A percentile compares a stretch with the other conserved stretches of the same genome.
Conservation (phyloP, 106 monocot species). For the Dendrobium catenatum region DNA sequence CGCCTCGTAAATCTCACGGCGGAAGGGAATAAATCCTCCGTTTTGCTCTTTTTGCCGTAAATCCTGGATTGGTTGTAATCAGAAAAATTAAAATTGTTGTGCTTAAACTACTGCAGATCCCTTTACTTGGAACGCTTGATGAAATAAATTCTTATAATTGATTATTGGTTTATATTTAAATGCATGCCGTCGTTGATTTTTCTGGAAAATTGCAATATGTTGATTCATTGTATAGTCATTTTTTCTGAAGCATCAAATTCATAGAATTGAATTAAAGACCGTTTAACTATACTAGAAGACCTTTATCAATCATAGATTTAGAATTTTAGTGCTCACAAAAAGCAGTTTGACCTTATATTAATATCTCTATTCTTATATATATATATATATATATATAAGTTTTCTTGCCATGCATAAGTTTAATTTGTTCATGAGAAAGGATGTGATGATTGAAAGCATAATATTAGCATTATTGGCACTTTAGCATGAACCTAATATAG, state of each 20-base stretch:
- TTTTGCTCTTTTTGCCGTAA: too few species aligned
- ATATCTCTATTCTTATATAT: not conserved
- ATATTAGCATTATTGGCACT: too few species aligned
- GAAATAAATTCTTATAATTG: not conserved
- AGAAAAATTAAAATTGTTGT: not conserved
- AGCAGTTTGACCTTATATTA: not conserved
- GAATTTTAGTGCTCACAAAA: not conserved
- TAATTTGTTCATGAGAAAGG: too few species aligned
- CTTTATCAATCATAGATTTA: not conserved
- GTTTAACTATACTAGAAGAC: not conserved
- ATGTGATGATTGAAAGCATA: too few species aligned
- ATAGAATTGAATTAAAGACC: not conserved
- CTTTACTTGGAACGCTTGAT: not conserved
- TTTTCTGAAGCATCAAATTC: not conserved
- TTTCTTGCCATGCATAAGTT: too few species aligned
- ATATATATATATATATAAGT: not conserved
- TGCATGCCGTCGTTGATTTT: not conserved
- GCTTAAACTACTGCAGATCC: not conserved
- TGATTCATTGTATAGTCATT: not conserved
- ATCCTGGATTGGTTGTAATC: not conserved
- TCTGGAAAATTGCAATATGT: not conserved
- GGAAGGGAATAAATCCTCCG: too few species aligned
- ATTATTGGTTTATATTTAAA: not conserved
- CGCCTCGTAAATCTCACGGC: too few species aligned
- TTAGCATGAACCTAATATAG: too few species aligned